Evolutionary conservation across 2,329 filamentous ascomycete genomes (phyloP), one percentile per base, ranked within the genome.

Genomic region (Fusarium mundagurra): DNA sequence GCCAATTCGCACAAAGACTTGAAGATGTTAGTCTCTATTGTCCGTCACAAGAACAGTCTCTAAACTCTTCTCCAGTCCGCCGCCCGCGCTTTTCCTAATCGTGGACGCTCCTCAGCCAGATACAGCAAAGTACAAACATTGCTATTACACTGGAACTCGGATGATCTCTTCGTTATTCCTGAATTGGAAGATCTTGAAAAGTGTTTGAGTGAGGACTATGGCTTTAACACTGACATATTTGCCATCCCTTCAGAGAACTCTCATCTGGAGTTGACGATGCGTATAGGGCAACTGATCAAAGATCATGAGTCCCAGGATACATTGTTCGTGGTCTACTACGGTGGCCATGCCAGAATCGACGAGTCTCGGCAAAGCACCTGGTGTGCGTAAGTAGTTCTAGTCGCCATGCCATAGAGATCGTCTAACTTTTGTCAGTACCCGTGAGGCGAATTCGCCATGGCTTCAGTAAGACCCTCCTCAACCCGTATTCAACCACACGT

Each of bases 281-380:
- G 86, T 64, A 83, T 90, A 36, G 88, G 86, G 8, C 85, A 87
- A 71, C 83, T 90, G 78, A 88, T 90, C 77, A 89, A 90, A 75
- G 85, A 88, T 53, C 83, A 89, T 61, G 89, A 90, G 71, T 85
- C 86, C 7, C 83, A 84, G 48, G 87, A 90, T 53, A 90, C 88
- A 0, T 80, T 91, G 4, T 89, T 90, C 71, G 77, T 90, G 14
- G 81, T 90, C 22, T 91, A 90, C 77, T 90, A 91, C 63, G 89
- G 88, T 17, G 89, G 89, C 2, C 89, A 91, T 78, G 88, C 88
- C 7, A 85, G 86, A 70, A 90, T 90, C 67, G 88, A 90, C 67
- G 87, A 89, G 68, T 88, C 88, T 29, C 84, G 88, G 57, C 88
- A 90, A 76, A 90, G 88, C 78, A 89, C 88, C 13, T 90, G 88